These are phyloP conservation scores for Solanum hybrid DNA, from an alignment of 305 asterid species.

Conservation along the genomic window DNA sequence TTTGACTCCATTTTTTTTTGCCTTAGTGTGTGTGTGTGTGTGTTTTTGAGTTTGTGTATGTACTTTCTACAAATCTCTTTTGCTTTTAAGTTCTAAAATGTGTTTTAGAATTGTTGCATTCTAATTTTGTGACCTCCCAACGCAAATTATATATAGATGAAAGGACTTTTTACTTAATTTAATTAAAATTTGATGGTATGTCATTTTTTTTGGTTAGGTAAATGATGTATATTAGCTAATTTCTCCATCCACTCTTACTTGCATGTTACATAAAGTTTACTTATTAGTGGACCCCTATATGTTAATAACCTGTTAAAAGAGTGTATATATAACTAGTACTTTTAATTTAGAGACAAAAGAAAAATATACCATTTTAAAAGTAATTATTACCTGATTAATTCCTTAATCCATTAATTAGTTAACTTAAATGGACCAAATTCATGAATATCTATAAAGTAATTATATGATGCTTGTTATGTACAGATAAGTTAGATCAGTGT, in stretches of 20 bases:
- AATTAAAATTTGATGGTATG: slow-evolving; percentile 28
- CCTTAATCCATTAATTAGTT: neutral
- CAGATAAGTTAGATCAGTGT: neutral
- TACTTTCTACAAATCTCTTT: neutral
- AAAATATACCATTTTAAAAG: neutral
- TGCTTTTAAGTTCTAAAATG: slow-evolving; percentile 11
- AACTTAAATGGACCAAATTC: neutral
- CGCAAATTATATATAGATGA: slow-evolving; percentile 41
- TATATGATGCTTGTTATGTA: neutral
- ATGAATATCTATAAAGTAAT: neutral
- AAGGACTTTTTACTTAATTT: neutral
- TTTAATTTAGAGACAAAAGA: neutral
- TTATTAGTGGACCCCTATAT: neutral
- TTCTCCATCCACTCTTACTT: slow-evolving; percentile 25
- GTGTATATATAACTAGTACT: neutral
- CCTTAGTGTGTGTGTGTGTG: neutral
- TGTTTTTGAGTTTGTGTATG: neutral
- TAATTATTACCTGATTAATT: neutral
- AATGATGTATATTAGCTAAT: slow-evolving; percentile 18
- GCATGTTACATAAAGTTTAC: slow-evolving; percentile 35
- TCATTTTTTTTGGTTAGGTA: slow-evolving; percentile 81
- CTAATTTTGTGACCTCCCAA: slow-evolving; percentile 29
- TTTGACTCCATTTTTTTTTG: slow-evolving; percentile 20
- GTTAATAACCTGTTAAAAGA: neutral
- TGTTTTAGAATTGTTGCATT: slow-evolving; percentile 20